Percentiles rank a stretch among this genome's conserved stretches.
Conservation (phyloP, 192 early-diverging fungal genomes). For the Dispira parvispora region DNA sequence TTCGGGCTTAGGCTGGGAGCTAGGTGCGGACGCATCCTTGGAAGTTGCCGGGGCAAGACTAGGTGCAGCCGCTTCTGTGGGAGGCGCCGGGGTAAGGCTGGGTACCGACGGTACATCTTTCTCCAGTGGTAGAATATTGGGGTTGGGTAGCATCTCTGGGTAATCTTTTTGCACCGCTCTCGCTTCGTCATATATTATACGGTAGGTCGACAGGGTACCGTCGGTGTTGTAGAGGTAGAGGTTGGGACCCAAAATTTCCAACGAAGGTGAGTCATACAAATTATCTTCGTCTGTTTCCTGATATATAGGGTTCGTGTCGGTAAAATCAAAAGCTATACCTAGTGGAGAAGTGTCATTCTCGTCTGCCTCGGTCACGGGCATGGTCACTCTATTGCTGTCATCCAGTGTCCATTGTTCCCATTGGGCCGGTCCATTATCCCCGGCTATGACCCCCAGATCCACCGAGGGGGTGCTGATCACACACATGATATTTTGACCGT, state of each 20-base stretch:
- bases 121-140: not conserved
- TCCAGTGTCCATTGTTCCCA: constrained; percentile 4
- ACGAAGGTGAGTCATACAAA: not conserved
- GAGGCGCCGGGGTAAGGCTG: not conserved
- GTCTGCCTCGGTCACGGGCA: not conserved
- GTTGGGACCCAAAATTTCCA: not conserved
- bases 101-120: not conserved
- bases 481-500: not conserved
- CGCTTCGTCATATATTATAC: not conserved
- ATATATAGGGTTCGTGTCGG: not conserved
- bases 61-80: not conserved
- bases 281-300: not conserved
- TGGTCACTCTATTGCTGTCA: not conserved
- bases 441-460: not conserved
- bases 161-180: not conserved
- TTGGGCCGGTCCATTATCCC: not conserved
- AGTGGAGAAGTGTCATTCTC: constrained; percentile 7
- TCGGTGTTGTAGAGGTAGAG: constrained; percentile 9
- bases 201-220: constrained; percentile 4
- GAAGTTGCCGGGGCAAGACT: not conserved
- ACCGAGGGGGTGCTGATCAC: not conserved
- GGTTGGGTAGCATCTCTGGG: not conserved
- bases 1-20: not conserved
- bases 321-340: not conserved
- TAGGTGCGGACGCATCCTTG: not conserved